A percentile compares a stretch with the other conserved stretches of the same genome.
phyloP scores from a whole-genome alignment of 139 green algal species.

The Micromonas pusilla region DNA sequence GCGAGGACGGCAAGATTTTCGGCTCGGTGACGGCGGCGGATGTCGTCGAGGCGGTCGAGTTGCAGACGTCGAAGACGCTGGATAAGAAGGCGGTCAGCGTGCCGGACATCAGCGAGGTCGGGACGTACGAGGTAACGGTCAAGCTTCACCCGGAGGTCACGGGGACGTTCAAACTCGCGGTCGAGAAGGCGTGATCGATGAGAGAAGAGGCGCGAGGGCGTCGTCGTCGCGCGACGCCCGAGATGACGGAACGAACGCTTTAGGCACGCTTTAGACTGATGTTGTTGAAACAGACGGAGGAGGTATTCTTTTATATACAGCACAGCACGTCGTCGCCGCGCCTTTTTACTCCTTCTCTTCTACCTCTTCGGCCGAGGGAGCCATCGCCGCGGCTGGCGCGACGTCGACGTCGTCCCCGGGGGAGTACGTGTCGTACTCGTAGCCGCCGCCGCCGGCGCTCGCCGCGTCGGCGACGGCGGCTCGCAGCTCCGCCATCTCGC shows the following conservation, averaged over 20 bases:
- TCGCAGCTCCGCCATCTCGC: background rate
- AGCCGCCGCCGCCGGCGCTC: too few relatives aligned
- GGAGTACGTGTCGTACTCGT: too few relatives aligned
- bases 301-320: too few relatives aligned
- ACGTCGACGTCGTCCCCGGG: too few relatives aligned
- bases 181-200: constrained; percentile 53
- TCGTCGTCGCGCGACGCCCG: background rate
- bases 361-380: too few relatives aligned
- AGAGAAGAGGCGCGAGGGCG: too few relatives aligned
- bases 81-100: constrained; percentile 60
- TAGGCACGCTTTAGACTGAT: background rate
- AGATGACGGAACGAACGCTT: background rate
- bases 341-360: too few relatives aligned
- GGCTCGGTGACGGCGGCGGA: constrained; percentile 62
- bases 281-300: background rate
- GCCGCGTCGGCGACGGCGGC: background rate
- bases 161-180: constrained; percentile 74
- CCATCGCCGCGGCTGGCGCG: too few relatives aligned
- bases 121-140: constrained; percentile 65
- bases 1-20: constrained; percentile 73
- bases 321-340: too few relatives aligned
- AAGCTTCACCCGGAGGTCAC: constrained; percentile 63
- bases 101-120: constrained; percentile 77
- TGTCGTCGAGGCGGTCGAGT: constrained; percentile 68
- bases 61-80: constrained; percentile 72